Evolutionary conservation across 805 yeast species (phyloP).

Genomic region (Kodamaea kaohsiungensis): DNA sequence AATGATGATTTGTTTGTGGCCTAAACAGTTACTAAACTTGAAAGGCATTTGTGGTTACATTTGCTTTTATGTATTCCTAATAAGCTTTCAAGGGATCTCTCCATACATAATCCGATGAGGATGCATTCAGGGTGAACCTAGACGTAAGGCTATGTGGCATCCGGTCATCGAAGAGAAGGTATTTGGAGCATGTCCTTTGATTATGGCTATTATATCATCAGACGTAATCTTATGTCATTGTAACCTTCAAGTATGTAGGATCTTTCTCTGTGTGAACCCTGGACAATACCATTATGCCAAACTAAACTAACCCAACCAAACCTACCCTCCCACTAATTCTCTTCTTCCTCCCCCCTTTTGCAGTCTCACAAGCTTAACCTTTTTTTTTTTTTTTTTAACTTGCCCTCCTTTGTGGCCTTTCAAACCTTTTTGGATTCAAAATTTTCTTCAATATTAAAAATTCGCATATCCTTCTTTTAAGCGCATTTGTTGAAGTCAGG

Average conservation of each 20-base stretch:
- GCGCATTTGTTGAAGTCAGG: neutral
- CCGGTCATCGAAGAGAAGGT: neutral
- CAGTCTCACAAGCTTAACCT: neutral
- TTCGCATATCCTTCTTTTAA: neutral
- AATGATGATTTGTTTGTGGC: neutral
- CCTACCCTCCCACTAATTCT: too few species aligned
- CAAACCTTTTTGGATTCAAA: neutral
- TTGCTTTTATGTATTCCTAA: neutral
- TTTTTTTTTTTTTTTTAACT: too few species aligned
- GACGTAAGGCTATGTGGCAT: neutral
- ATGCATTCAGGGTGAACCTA: too few species aligned
- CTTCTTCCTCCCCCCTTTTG: neutral
- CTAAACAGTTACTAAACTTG: neutral
- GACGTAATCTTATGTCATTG: too few species aligned
- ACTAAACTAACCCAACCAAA: too few species aligned
- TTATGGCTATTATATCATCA: too few species aligned
- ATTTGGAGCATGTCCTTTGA: too few species aligned
- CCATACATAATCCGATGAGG: neutral
- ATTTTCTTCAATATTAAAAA: neutral
- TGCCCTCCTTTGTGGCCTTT: neutral
- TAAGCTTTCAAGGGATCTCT: neutral
- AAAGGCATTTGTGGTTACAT: neutral
- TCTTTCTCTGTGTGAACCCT: too few species aligned
- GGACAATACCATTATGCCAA: too few species aligned
- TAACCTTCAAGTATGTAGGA: too few species aligned